These are phyloP conservation scores for Venturiaceae sp. DNA, from an alignment of 2,329 filamentous ascomycete species.

Conservation along the genomic window DNA sequence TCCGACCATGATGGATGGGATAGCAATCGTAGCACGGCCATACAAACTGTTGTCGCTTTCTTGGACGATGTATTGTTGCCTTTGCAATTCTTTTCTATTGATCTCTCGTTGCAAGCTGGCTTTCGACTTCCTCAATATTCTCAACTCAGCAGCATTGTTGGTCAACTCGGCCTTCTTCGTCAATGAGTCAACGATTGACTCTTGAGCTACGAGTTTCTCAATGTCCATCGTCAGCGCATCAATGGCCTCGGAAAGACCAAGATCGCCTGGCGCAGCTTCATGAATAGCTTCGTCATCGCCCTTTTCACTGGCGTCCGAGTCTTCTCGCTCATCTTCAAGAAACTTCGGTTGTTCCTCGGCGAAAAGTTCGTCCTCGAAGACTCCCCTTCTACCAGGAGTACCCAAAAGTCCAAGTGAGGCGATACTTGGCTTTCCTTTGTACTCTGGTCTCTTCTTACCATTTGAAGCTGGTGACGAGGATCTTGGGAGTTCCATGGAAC, in stretches of 20 bases:
- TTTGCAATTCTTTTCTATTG: constrained; percentile 84
- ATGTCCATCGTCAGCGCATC: constrained; percentile 81
- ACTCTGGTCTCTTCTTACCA: constrained; percentile 18
- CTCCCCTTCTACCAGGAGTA: constrained; percentile 75
- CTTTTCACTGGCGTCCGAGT: constrained; percentile 47
- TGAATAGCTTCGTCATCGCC: constrained; percentile 75
- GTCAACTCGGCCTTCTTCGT: constrained; percentile 92
- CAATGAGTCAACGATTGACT: constrained; percentile 82
- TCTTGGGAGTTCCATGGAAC: constrained; percentile 47
- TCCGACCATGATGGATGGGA: constrained; percentile 88
- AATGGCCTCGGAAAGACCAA: constrained; percentile 89
- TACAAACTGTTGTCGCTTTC: constrained; percentile 97
- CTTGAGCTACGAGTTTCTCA: constrained; percentile 76
- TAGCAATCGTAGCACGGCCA: constrained; percentile 78
- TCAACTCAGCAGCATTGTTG: constrained; percentile 87
- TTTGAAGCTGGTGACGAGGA: not conserved
- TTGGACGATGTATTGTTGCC: constrained; percentile 94
- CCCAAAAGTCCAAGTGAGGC: constrained; percentile 87
- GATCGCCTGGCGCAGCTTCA: constrained; percentile 86
- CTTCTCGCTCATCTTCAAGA: constrained; percentile 75
- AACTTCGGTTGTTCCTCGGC: constrained; percentile 80
- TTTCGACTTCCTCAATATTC: constrained; percentile 89
- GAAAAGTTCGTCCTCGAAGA: constrained; percentile 92
- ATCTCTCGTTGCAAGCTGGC: constrained; percentile 89
- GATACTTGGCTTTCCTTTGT: constrained; percentile 66